Evolutionary conservation across 2,329 filamentous ascomycete species (phyloP).

Genomic region (Ophiocordyceps robertsii): DNA sequence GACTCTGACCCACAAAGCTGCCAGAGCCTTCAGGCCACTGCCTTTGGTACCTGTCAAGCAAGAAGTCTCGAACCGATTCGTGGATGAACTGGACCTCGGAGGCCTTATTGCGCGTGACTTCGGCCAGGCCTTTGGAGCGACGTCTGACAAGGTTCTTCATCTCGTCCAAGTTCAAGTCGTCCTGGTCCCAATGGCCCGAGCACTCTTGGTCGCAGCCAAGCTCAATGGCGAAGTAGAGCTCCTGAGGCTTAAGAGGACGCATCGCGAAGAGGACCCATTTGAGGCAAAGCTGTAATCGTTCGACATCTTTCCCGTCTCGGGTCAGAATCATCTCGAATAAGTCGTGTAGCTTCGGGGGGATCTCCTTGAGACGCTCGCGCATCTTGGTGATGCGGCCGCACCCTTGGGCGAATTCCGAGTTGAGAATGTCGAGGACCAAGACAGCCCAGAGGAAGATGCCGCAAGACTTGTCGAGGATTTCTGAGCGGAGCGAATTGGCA

Average conservation of each 20-base stretch:
- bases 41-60: constrained; percentile 7
- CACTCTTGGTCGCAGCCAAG: neutral
- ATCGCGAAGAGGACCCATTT: constrained; percentile 38
- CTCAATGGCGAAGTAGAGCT: constrained; percentile 25
- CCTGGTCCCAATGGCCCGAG: neutral
- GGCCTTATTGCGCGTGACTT: constrained; percentile 15
- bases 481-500: neutral
- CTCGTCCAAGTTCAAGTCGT: too few relatives aligned
- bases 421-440: constrained; percentile 1
- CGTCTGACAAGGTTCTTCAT: constrained; percentile 17
- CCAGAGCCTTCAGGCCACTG: too few relatives aligned
- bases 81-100: constrained; percentile 32
- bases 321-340: constrained; percentile 38
- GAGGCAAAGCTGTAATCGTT: constrained; percentile 30
- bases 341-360: constrained; percentile 25
- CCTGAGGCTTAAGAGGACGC: constrained; percentile 23
- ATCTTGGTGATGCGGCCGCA: constrained; percentile 8
- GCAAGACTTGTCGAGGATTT: neutral
- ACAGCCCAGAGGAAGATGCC: constrained; percentile 5
- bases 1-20: too few relatives aligned
- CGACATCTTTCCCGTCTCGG: constrained; percentile 27
- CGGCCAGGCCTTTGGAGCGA: constrained; percentile 31
- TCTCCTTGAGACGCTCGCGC: constrained; percentile 13
- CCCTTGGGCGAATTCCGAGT: constrained; percentile 6
- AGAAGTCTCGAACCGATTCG: constrained; percentile 33